A percentile compares a stretch with the other conserved stretches of the same genome.
These are phyloP conservation scores for Pulchroboletus neoregius DNA, from an alignment of 1,284 basidiomycete genomes.

Conservation along the genomic window DNA sequence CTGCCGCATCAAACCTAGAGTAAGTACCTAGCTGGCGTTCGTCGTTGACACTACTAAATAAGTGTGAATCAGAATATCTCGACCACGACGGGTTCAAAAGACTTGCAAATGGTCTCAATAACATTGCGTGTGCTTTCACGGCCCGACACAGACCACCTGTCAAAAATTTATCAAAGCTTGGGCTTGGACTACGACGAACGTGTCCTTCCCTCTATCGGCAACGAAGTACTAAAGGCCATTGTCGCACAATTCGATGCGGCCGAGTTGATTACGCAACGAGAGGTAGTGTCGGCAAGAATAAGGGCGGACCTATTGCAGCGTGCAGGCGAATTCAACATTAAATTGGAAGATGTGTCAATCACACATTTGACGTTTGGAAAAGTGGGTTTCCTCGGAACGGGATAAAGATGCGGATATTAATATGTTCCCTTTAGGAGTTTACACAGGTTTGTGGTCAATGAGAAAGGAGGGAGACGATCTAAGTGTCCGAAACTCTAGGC, in stretches of 20 bases:
- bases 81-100: conserved; percentile 94
- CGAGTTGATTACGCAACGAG: conserved; percentile 88
- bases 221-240: conserved; percentile 96
- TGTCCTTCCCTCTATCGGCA: conserved; percentile 90
- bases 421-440: conserved; percentile 56
- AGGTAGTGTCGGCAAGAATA: conserved; percentile 91
- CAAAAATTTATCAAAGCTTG: conserved; percentile 93
- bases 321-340: conserved; percentile 95
- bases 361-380: conserved; percentile 83
- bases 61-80: conserved; percentile 76
- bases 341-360: conserved; percentile 97
- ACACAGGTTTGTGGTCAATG: conserved; percentile 49
- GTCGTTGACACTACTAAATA: conserved; percentile 6
- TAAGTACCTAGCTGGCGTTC: conserved; percentile 36
- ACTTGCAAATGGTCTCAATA: conserved; percentile 97
- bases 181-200: conserved; percentile 98
- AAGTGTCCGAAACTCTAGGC: conserved; percentile 46
- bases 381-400: conserved; percentile 37
- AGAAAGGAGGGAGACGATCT: conserved; percentile 6
- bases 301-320: conserved; percentile 89
- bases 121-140: conserved; percentile 94
- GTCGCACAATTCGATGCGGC: conserved; percentile 99
- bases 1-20: conserved; percentile 94
- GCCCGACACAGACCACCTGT: conserved; percentile 84
- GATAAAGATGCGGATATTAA: neutral